Evolutionary conservation across 345 rosid genomes (phyloP).

Genomic region (Psidium guajava): DNA sequence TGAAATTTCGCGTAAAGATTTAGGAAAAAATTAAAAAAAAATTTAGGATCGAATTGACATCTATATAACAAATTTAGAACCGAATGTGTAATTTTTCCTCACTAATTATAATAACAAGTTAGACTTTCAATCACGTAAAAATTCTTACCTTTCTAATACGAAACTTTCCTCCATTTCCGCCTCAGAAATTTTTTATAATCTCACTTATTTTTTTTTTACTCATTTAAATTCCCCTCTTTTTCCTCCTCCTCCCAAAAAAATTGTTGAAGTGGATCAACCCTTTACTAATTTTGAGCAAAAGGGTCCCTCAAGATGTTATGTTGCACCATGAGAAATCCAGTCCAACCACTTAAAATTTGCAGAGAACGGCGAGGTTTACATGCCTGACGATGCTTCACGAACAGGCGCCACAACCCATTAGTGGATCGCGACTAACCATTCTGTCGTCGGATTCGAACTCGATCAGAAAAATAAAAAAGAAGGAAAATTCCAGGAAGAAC

Average conservation of each 20-base stretch:
- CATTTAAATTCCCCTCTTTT: background rate
- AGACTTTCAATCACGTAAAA: background rate
- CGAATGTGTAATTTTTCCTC: background rate
- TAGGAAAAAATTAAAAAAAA: background rate
- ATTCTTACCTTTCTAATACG: background rate
- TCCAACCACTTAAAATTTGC: background rate
- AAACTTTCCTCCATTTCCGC: background rate
- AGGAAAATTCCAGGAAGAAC: background rate
- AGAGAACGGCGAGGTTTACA: background rate
- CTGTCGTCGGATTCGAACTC: background rate
- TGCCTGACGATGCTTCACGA: background rate
- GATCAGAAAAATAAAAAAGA: background rate
- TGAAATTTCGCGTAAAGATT: background rate
- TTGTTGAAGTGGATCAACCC: background rate
- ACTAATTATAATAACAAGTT: background rate
- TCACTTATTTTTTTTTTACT: background rate
- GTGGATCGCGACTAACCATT: background rate
- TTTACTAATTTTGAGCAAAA: background rate
- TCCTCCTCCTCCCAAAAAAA: background rate
- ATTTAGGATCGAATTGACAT: rapidly evolving
- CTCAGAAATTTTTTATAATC: background rate
- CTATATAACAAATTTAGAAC: background rate
- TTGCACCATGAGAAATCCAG: background rate
- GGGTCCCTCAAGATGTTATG: background rate
- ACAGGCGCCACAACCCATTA: background rate